A percentile compares a stretch with the other conserved stretches of the same genome.
Evolutionary conservation across 352 stramenopile genomes (phyloP).

Genomic region (Pseudoperonospora humuli): DNA sequence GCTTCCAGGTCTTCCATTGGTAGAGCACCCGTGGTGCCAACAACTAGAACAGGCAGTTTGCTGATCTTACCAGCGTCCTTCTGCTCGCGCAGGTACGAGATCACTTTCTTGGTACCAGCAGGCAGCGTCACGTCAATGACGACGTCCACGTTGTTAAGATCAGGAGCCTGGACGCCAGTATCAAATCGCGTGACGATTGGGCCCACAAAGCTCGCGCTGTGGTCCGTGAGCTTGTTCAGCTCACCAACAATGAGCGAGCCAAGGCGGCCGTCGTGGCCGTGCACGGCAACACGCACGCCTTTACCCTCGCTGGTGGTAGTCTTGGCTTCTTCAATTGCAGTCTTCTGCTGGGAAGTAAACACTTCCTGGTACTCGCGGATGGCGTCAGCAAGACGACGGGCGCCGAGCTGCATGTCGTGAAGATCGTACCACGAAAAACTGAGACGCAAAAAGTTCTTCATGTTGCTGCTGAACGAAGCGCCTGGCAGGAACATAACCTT

Average conservation of each 20-base stretch:
- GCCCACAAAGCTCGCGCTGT: constrained; percentile 43
- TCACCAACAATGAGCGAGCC: constrained; percentile 65
- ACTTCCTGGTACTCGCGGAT: constrained; percentile 57
- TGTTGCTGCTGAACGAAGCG: constrained; percentile 72
- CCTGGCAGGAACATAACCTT: constrained; percentile 84
- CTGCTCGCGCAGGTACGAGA: constrained; percentile 46
- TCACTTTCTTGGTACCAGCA: constrained; percentile 57
- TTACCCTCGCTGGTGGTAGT: constrained; percentile 12
- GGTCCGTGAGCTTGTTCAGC: constrained; percentile 40
- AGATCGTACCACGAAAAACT: constrained; percentile 86
- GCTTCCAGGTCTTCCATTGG: constrained; percentile 47
- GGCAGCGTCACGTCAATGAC: constrained; percentile 76
- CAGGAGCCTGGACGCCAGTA: constrained; percentile 25
- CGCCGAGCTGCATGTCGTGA: constrained; percentile 67
- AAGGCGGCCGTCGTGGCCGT: constrained; percentile 60
- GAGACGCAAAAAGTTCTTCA: constrained; percentile 85
- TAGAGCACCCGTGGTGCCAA: constrained; percentile 65
- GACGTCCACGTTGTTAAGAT: constrained; percentile 46
- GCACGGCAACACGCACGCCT: constrained; percentile 53
- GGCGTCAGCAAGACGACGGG: constrained; percentile 55
- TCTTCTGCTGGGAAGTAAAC: constrained; percentile 28
- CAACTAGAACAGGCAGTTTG: constrained; percentile 62
- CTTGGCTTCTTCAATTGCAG: constrained; percentile 6
- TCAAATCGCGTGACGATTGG: constrained; percentile 51
- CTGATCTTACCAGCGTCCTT: constrained; percentile 56